Evolutionary conservation across 345 rosid species (phyloP), one percentile per base, ranked within the genome.

Genomic region (Mallotus nudiflorus): DNA sequence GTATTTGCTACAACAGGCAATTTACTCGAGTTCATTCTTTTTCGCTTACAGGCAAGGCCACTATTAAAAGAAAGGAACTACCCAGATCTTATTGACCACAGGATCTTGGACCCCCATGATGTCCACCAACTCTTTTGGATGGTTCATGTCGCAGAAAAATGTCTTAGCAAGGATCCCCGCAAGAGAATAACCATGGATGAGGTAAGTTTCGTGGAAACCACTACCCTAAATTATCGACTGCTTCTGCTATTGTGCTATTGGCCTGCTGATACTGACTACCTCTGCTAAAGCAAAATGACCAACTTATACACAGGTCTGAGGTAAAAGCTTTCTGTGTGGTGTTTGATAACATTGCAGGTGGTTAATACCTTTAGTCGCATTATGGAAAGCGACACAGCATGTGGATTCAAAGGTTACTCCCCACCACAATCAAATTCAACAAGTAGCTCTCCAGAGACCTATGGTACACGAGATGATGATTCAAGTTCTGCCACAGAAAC

Each of bases 91-190:
- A 81, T 89, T 16, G 94, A 89, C 65, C 74, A 62, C 9, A 78
- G 87, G 75, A 86, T 89, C 28, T 24, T 76, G 55, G 87, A 81
- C 19, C 70, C 83, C 15, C 89, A 86, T 11, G 91, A 89, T 39
- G 84, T 89, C 29, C 85, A 85, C 73, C 94, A 89, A 67, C 83
- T 89, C 20, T 84, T 78, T 64, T 85, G 91, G 94, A 86, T 89
- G 89, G 88, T 85, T 65, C 80, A 84, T 64, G 85, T 89, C 4
- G 87, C 91, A 27, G 87, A 86, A 72, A 85, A 73, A 70, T 86
- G 94, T 75, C 85, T 86, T 67, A 73, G 79, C 81, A 86, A 72
- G 75, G 86, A 86, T 78, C 89, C 91, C 22, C 72, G 40, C 10
- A 86, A 85, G 80, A 79, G 91, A 72, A 55, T 81, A 60, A 11